Base-by-base conservation (phyloP, 192 early-diverging fungal genomes). In the Funneliformis geosporum region DNA sequence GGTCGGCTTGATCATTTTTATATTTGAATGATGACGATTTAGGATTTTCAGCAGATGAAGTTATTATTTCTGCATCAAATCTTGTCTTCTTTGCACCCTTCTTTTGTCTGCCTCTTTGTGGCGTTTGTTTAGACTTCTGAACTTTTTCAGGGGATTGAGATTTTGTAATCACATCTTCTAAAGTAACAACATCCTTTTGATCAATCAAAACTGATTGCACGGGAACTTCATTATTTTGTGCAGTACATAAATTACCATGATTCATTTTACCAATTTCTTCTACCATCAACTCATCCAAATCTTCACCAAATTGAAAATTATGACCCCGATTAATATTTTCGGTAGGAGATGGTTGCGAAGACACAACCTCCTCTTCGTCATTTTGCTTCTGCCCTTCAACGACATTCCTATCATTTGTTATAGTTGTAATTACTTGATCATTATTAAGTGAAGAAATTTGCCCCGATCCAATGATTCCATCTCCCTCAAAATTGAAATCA, bases 161-260 rank as follows among this genome's bases (percentile, higher is more conserved):
- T 11, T 66, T 66, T 33, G 9, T 66, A 14, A 66, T 38, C 64
- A 33, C 64, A 66, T 27, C 33, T 66, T 66, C 64, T 66, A 66
- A 66, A 16, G 64, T 66, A 33, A 33, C 25, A 66, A 66, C 64
- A 66, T 66, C 64, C n/a, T 64, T 64, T 66, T 33, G 25, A 66
- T 66, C 64, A 33, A 66, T 66, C 33, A 66, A 66, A 66, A 66
- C 64, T 33, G 64, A 66, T 28, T 66, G 64, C 11, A 66, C 64
- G 8, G 64, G 64, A 33, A 66, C 33, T 33, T 66, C 64, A 66
- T 14, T 66, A 33, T 33, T 33, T 16, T 66, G 64, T 27, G 33
- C 64, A 66, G 64, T 5, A 55, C 16, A 55, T 55, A 55, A 66
- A 33, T 66, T 33, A 66, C 64, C 33, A 33, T 23, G 21, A 16